These are phyloP conservation scores for Pyronema omphalodes DNA, from an alignment of 495 filamentous ascomycete genomes.

Conservation along the genomic window DNA sequence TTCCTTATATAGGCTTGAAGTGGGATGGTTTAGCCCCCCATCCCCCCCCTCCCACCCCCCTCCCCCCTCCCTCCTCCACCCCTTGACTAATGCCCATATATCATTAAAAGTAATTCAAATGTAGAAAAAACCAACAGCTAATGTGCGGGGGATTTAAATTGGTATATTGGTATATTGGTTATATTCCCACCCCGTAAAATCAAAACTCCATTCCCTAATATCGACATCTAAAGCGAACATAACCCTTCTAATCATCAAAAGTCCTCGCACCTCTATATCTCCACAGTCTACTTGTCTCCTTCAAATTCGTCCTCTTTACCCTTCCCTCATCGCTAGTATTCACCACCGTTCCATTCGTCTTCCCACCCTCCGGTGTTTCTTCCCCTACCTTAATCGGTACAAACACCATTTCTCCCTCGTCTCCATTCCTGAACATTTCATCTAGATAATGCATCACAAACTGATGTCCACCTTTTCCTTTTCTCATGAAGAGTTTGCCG, in stretches of 20 bases:
- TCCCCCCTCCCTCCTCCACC: too few species aligned
- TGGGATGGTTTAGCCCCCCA: too few species aligned
- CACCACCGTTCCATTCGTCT: background rate
- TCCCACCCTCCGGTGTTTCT: background rate
- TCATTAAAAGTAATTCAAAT: too few species aligned
- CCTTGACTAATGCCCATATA: too few species aligned
- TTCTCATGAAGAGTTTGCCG: constrained; percentile 52
- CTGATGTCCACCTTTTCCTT: constrained; percentile 43
- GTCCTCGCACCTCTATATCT: background rate
- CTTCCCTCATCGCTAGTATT: background rate
- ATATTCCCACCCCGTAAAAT: too few species aligned
- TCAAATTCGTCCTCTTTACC: background rate
- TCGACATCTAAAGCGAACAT: background rate
- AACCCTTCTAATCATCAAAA: background rate
- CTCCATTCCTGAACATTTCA: background rate
- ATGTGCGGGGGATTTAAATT: too few species aligned
- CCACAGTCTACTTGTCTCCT: background rate
- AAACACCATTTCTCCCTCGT: background rate
- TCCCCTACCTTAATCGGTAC: background rate
- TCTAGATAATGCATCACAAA: constrained; percentile 55
- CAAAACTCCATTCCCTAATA: background rate
- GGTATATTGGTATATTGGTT: too few species aligned
- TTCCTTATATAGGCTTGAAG: too few species aligned
- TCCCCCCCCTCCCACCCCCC: too few species aligned
- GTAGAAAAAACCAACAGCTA: too few species aligned